Conservation (phyloP, 2,329 filamentous ascomycete species). For the Pestalotiopsis sp. region DNA sequence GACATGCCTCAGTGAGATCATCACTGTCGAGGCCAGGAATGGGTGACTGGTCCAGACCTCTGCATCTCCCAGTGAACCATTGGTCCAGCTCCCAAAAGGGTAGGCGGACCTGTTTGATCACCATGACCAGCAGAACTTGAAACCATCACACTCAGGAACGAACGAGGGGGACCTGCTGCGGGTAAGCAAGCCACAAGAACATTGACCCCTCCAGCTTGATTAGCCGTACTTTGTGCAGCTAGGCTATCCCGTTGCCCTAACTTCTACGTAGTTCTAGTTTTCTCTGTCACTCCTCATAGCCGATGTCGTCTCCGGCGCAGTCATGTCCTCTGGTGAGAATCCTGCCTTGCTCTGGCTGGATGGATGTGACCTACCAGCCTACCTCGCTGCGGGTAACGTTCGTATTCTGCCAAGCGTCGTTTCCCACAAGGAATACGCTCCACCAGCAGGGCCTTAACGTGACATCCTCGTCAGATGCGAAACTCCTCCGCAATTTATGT, state of each 20-base stretch:
- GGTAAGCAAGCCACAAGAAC: slow-evolving; percentile 3
- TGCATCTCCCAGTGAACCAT: not conserved
- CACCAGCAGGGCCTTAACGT: slow-evolving; percentile 7
- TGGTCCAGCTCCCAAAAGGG: slow-evolving; percentile 4
- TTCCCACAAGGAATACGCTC: slow-evolving; percentile 3
- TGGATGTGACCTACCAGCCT: slow-evolving; percentile 2
- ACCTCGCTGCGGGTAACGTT: slow-evolving; percentile 3
- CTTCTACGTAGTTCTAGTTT: not conserved
- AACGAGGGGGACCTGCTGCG: not conserved
- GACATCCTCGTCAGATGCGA: slow-evolving; percentile 12
- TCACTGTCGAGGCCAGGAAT: not conserved
- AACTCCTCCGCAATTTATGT: slow-evolving; percentile 15
- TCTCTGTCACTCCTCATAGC: not conserved
- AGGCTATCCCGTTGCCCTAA: slow-evolving; percentile 7
- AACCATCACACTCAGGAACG: slow-evolving; percentile 15
- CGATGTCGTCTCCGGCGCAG: not conserved
- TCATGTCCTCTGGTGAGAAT: not conserved
- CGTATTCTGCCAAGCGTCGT: slow-evolving; percentile 11
- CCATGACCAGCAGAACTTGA: slow-evolving; percentile 13
- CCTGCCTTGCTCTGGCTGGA: not conserved
- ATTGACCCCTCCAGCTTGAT: not conserved
- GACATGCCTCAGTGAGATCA: not conserved
- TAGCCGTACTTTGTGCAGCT: slow-evolving; percentile 3
- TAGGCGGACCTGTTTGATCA: slow-evolving; percentile 16
- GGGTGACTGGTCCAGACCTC: not conserved